Conservation (phyloP, 31 red algal species). For the Odonthalia washingtoniensis region DNA sequence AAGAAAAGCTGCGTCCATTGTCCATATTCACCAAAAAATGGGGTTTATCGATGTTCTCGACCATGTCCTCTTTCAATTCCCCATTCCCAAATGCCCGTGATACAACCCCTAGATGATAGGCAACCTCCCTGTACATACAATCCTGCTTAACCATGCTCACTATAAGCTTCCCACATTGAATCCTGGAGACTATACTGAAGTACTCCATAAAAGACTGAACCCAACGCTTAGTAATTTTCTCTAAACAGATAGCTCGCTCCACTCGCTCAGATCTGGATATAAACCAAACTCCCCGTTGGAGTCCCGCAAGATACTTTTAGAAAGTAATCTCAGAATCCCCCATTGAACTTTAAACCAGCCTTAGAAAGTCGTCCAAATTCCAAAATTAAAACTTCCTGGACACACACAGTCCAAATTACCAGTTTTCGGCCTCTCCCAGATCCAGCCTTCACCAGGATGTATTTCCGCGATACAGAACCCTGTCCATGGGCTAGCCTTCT, state of each 20-base stretch:
- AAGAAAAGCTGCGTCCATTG: neutral
- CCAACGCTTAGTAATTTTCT: neutral
- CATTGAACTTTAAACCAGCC: neutral
- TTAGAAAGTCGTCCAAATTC: neutral
- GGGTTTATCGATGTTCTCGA: neutral
- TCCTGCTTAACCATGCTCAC: neutral
- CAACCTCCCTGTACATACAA: neutral
- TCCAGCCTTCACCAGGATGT: too few species aligned
- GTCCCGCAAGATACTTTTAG: neutral
- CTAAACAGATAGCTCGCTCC: neutral
- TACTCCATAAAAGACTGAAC: neutral
- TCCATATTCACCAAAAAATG: neutral
- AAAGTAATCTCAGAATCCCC: neutral
- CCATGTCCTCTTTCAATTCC: neutral
- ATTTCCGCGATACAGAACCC: too few species aligned
- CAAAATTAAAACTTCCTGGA: neutral
- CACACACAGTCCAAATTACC: neutral
- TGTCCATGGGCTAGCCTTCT: too few species aligned
- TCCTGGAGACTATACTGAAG: neutral
- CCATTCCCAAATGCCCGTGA: neutral
- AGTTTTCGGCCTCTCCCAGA: neutral
- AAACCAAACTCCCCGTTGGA: neutral
- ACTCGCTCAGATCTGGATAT: neutral
- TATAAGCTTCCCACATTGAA: neutral
- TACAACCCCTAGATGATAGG: neutral